phyloP scores from a whole-genome alignment of 768 basidiomycete genomes.

The Dioszegia aurantiaca region DNA sequence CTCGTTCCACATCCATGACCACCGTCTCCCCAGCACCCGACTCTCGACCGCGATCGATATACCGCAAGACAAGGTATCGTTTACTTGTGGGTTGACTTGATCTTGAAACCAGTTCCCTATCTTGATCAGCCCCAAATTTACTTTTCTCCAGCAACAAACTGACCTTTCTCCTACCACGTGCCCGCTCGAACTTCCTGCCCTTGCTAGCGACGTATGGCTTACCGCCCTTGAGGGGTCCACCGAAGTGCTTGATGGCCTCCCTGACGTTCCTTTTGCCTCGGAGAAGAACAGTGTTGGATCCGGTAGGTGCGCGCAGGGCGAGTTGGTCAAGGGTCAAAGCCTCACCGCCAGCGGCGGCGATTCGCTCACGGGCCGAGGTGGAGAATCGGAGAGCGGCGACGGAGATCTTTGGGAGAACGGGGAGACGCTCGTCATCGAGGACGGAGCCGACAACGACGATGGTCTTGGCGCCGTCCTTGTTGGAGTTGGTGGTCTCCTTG shows the following conservation, averaged over 20 bases:
- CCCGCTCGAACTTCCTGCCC: conserved; percentile 98
- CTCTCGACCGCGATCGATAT: not conserved
- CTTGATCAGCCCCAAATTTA: not conserved
- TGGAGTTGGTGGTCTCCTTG: conserved; percentile 65
- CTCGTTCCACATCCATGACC: conserved; percentile 1
- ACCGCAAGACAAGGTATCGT: conserved; percentile 9
- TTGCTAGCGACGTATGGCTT: conserved; percentile 94
- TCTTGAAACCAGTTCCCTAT: conserved; percentile 52
- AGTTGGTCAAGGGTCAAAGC: conserved; percentile 93
- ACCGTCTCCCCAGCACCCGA: not conserved
- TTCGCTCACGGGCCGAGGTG: conserved; percentile 84
- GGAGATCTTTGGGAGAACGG: conserved; percentile 80
- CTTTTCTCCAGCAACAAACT: too few species aligned
- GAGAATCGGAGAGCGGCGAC: conserved; percentile 96
- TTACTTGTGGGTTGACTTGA: conserved; percentile 52
- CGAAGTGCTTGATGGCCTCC: conserved; percentile 96
- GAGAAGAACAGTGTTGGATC: conserved; percentile 88
- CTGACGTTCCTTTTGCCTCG: conserved; percentile 88
- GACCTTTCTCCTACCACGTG: conserved; percentile 90
- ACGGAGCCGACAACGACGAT: conserved; percentile 87
- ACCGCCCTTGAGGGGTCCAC: conserved; percentile 96
- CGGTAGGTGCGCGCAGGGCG: conserved; percentile 88
- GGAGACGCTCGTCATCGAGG: conserved; percentile 89
- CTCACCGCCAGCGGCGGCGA: conserved; percentile 93
- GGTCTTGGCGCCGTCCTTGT: conserved; percentile 63